Conservation (phyloP, 495 filamentous ascomycete species). For the Pseudevernia furfuracea region DNA sequence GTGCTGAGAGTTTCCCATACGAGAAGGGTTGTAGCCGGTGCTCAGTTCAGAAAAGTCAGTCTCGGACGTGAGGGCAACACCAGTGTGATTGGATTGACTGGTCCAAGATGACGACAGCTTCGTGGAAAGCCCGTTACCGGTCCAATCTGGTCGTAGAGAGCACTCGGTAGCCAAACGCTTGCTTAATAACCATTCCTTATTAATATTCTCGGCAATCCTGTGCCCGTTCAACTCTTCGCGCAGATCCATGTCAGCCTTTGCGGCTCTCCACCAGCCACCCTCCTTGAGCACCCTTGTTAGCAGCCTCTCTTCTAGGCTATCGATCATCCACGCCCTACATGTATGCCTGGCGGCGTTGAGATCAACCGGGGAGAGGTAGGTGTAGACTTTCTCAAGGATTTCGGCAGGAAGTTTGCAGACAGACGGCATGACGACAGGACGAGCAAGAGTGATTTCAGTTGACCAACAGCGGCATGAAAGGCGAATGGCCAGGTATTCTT, state of each 20-base stretch:
- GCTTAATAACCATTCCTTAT: conserved; percentile 50
- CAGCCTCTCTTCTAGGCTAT: conserved; percentile 48
- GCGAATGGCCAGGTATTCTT: conserved; percentile 27
- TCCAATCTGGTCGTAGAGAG: conserved; percentile 44
- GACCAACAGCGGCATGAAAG: conserved; percentile 32
- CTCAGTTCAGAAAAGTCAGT: conserved; percentile 28
- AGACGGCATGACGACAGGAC: conserved; percentile 21
- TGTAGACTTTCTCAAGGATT: conserved; percentile 53
- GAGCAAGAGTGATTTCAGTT: conserved; percentile 18
- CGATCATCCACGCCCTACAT: conserved; percentile 59
- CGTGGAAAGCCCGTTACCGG: conserved; percentile 34
- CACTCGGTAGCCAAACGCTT: conserved; percentile 56
- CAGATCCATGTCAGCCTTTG: conserved; percentile 33
- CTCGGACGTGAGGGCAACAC: conserved; percentile 20
- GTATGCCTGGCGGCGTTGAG: conserved; percentile 60
- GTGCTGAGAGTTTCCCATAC: not conserved
- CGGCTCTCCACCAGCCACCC: conserved; percentile 53
- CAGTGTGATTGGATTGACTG: not conserved
- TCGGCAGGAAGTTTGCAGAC: conserved; percentile 50
- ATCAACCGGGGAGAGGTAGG: conserved; percentile 47
- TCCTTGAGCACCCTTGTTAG: conserved; percentile 47
- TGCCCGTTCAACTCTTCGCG: conserved; percentile 19
- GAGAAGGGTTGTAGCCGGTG: conserved; percentile 6
- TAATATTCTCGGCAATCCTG: conserved; percentile 28
- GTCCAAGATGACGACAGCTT: conserved; percentile 30